These are phyloP conservation scores for Myriangium duriaei DNA, from an alignment of 2,329 filamentous ascomycete species.

Conservation along the genomic window DNA sequence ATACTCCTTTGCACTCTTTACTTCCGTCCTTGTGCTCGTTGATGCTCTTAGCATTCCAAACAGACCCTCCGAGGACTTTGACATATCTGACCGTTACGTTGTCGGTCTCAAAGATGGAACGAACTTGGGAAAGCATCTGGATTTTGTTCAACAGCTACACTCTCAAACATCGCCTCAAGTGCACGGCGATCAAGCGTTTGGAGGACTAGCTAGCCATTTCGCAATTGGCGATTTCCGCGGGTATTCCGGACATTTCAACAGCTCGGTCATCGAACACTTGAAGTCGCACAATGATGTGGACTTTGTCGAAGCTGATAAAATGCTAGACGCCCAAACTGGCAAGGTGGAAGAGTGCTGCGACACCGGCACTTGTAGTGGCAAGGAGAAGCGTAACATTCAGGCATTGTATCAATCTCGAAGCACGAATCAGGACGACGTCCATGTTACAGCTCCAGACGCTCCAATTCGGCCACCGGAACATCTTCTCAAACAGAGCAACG, in stretches of 20 bases:
- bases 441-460: too few relatives aligned
- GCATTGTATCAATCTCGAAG: too few relatives aligned
- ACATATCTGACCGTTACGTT: conserved; percentile 10
- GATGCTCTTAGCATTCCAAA: neutral
- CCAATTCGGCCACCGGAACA: too few relatives aligned
- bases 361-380: too few relatives aligned
- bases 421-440: too few relatives aligned
- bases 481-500: conserved; percentile 11
- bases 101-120: conserved; percentile 9
- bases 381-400: too few relatives aligned
- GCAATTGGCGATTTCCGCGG: conserved; percentile 9
- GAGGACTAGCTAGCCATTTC: conserved; percentile 6
- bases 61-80: too few relatives aligned
- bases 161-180: conserved; percentile 7
- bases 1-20: neutral
- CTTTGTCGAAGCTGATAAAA: conserved; percentile 9
- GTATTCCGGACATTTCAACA: conserved; percentile 10
- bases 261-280: conserved; percentile 9
- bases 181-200: conserved; percentile 8
- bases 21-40: neutral
- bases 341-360: too few relatives aligned
- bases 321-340: conserved; percentile 9
- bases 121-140: conserved; percentile 6
- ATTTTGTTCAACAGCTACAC: conserved; percentile 10
- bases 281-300: conserved; percentile 10